Percentiles rank a stretch among this genome's conserved stretches.
phyloP scores from a whole-genome alignment of 805 yeast species.

The Kurtzmaniella cleridarum region DNA sequence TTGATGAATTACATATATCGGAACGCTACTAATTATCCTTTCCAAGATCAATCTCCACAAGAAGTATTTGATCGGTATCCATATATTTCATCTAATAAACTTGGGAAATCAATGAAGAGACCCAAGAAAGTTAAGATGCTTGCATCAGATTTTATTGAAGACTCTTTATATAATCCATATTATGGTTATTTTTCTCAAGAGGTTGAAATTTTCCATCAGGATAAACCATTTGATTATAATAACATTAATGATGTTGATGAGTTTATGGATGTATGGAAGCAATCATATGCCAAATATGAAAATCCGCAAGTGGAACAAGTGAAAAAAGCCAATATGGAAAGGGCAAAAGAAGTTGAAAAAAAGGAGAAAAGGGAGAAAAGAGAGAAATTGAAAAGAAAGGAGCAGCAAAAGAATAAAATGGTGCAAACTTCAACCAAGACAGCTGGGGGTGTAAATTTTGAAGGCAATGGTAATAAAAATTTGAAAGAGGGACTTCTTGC shows the following conservation, averaged over 20 bases:
- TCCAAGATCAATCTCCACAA: conserved; percentile 31
- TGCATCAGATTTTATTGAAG: conserved; percentile 78
- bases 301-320: conserved; percentile 6
- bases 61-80: conserved; percentile 35
- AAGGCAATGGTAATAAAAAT: too few species aligned
- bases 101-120: conserved; percentile 33
- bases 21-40: conserved; percentile 39
- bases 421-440: conserved; percentile 8
- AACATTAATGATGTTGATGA: conserved; percentile 59
- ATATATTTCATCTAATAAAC: conserved; percentile 24
- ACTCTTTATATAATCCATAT: conserved; percentile 71
- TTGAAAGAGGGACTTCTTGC: conserved; percentile 16
- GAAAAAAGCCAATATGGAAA: not conserved
- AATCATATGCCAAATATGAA: conserved; percentile 53
- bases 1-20: conserved; percentile 30
- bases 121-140: conserved; percentile 67
- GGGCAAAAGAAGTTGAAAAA: not conserved
- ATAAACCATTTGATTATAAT: conserved; percentile 57
- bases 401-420: not conserved
- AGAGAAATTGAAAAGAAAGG: not conserved
- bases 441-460: conserved; percentile 8
- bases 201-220: conserved; percentile 70
- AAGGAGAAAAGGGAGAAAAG: not conserved
- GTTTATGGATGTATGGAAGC: conserved; percentile 63
- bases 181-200: conserved; percentile 81